Evolutionary conservation across 768 basidiomycete species (phyloP), one percentile per base, ranked within the genome.

Genomic region (Steccherinum ochraceum): DNA sequence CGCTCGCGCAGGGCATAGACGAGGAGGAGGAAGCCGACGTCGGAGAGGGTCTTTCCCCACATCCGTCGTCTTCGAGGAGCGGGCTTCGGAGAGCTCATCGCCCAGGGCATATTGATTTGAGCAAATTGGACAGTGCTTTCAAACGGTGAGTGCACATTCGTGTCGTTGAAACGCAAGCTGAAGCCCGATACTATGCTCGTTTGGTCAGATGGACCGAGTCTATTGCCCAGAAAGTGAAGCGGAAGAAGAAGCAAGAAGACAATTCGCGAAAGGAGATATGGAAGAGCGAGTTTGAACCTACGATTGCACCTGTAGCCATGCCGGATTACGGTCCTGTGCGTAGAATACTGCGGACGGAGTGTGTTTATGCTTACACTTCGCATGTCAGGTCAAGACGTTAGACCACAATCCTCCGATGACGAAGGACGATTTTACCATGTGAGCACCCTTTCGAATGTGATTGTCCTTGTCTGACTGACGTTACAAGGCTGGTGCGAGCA

Each of bases 161-260:
- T 24, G 39, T 21, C 25, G 40, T 40, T 20, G 7, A 12, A 16
- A 23, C 25, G 16, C 7, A 7, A 35, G 16, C 16, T 35, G 30
- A 16, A 39, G 23, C 47, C 35, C 13, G 27, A 12, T 16, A 40
- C 26, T n/a, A 20, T n/a, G 35, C 13, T 5, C 13, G 20, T 19
- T 5, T 48, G 27, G 23, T n/a, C 50, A 88, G 87, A 62, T 93
- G 89, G 89, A 92, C 89, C 12, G 82, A 87, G 59, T 86, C 84
- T 49, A 91, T 93, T 58, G 84, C 89, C 1, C 84, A 89, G 69
- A 89, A 86, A 67, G 80, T 93, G 47, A 87, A 85, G 58, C 79
- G 85, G 51, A 89, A 86, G 69, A 86, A 83, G 73, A 88, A 84
- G 53, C 72, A 73, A 13, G 74, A 79, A 39, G 79, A 80, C 51